These are phyloP conservation scores for Penicillium nucicola DNA, from an alignment of 495 filamentous ascomycete species.

Conservation along the genomic window DNA sequence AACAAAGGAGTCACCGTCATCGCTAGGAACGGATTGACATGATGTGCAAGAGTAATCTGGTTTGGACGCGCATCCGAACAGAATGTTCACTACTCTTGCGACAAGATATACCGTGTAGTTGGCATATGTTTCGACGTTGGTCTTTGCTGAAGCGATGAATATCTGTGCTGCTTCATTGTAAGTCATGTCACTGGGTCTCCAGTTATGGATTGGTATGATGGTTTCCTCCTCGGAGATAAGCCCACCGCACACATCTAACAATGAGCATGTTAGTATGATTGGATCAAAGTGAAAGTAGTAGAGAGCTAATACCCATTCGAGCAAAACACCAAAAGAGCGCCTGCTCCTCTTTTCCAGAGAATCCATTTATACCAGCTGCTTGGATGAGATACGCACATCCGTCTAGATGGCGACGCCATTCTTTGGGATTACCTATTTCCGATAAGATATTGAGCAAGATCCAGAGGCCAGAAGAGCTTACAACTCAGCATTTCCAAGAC, in stretches of 20 bases:
- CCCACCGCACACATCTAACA: constrained; percentile 38
- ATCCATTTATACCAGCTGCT: constrained; percentile 34
- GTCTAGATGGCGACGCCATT: constrained; percentile 47
- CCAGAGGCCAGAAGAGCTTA: neutral
- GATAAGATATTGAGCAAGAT: neutral
- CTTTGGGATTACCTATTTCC: constrained; percentile 27
- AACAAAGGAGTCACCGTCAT: constrained; percentile 20
- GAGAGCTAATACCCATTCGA: constrained; percentile 42
- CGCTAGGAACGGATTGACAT: constrained; percentile 15
- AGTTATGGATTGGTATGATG: constrained; percentile 29
- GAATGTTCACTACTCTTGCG: constrained; percentile 34
- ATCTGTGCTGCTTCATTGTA: constrained; percentile 22
- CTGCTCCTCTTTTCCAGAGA: constrained; percentile 39
- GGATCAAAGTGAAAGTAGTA: neutral
- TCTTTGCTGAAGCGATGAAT: constrained; percentile 25
- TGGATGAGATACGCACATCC: constrained; percentile 44
- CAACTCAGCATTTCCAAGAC: constrained; percentile 44
- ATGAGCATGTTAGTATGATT: neutral
- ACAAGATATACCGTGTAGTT: constrained; percentile 46
- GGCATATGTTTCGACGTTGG: constrained; percentile 31
- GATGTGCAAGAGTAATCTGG: constrained; percentile 14
- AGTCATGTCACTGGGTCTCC: constrained; percentile 30
- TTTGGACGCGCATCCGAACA: constrained; percentile 21
- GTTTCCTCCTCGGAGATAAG: constrained; percentile 42
- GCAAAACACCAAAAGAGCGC: constrained; percentile 49